A percentile compares a stretch with the other conserved stretches of the same genome.
These are phyloP conservation scores for Cordia subcordata DNA, from an alignment of 257 asterid species.

Conservation along the genomic window DNA sequence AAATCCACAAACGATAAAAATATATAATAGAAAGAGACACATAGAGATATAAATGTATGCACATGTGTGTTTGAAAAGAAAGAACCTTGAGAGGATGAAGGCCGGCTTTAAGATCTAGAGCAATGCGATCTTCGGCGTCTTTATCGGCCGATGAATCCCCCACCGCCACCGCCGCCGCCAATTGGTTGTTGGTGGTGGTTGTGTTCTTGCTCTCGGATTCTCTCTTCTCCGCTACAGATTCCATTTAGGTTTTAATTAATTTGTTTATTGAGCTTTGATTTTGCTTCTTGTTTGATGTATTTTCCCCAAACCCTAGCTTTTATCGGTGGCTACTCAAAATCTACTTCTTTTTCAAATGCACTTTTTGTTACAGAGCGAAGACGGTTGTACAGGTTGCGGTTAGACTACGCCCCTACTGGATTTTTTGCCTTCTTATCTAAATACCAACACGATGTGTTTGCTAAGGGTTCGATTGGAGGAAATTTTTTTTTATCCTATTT, in stretches of 20 bases:
- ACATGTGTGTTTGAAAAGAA: neutral
- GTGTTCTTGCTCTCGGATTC: slow-evolving; percentile 31
- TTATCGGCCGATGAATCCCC: slow-evolving; percentile 16
- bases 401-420: no score
- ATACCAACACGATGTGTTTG: no score
- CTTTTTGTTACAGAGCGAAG: no score
- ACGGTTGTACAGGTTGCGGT: no score
- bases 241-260: slow-evolving; percentile 30
- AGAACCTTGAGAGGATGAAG: slow-evolving; percentile 88
- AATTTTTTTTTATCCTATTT: no score
- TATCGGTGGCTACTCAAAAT: no score
- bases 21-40: no score
- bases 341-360: no score
- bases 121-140: slow-evolving; percentile 52
- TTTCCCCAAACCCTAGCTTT: neutral
- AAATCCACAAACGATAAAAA: neutral
- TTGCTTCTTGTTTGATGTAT: neutral
- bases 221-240: slow-evolving; percentile 41
- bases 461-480: no score
- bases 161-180: slow-evolving; percentile 3
- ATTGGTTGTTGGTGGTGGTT: neutral
- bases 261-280: neutral
- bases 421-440: no score
- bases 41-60: neutral
- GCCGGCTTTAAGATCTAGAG: slow-evolving; percentile 78